A percentile compares a stretch with the other conserved stretches of the same genome.
These are phyloP conservation scores for Shiraia sp. DNA, from an alignment of 2,329 filamentous ascomycete species.

Conservation along the genomic window DNA sequence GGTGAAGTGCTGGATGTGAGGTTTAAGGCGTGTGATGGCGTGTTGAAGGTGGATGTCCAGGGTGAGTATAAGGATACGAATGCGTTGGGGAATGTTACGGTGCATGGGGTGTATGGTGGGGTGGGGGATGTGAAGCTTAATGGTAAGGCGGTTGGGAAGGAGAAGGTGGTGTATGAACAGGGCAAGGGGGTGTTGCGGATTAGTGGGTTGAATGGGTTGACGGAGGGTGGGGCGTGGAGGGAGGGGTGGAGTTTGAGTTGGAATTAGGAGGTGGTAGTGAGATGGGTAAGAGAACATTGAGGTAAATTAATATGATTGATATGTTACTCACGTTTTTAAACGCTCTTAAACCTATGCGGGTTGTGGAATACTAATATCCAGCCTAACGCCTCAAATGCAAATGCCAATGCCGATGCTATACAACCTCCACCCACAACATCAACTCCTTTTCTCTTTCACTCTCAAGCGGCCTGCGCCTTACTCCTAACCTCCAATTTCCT, in stretches of 20 bases:
- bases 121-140: constrained; percentile 53
- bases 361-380: too few relatives aligned
- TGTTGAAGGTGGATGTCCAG: constrained; percentile 53
- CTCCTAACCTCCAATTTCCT: constrained; percentile 33
- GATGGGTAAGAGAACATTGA: too few relatives aligned
- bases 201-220: constrained; percentile 54
- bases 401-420: too few relatives aligned
- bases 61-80: constrained; percentile 63
- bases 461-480: too few relatives aligned
- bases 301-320: too few relatives aligned
- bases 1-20: constrained; percentile 60
- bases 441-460: too few relatives aligned
- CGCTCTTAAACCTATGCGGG: too few relatives aligned
- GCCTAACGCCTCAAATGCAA: too few relatives aligned
- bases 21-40: constrained; percentile 50
- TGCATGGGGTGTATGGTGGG: constrained; percentile 59
- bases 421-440: too few relatives aligned
- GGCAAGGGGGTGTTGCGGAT: constrained; percentile 56
- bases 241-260: constrained; percentile 62
- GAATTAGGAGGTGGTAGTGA: constrained; percentile 35
- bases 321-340: too few relatives aligned
- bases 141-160: constrained; percentile 47
- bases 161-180: constrained; percentile 55
- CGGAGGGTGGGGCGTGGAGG: constrained; percentile 61
- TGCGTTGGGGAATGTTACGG: constrained; percentile 63